Base-by-base conservation (phyloP, 2,329 filamentous ascomycete genomes). In the Byssothecium circinans region DNA sequence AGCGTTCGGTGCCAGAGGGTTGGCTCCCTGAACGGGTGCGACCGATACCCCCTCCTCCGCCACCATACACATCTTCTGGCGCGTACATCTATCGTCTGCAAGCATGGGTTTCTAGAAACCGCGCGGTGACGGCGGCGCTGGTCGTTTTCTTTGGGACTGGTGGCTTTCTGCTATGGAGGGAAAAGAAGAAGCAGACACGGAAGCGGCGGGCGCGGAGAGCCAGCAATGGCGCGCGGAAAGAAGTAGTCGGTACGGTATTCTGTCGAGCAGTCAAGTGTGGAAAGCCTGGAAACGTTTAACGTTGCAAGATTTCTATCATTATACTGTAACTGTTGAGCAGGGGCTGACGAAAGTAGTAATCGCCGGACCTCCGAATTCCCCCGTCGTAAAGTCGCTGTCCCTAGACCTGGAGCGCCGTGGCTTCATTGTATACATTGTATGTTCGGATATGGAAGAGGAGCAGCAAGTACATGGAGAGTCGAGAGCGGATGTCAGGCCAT, bases 351-450 rank as follows among this genome's bases (percentile, higher is more conserved):
- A 29, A 17, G 76, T 84, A 67, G 88, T 97, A 22, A 81, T 97
- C 53, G 91, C 91, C 18, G 92, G 92, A n/a, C 91, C 89, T 17
- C 88, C 90, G 2, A 83, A 86, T 41, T 85, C 95, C 61, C 88
- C 91, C 14, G 79, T 96, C 64, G 92, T 90, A 6, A 87, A 86
- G 62, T 90, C 89, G 10, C 77, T 97, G 44, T 85, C 90, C 2
- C 74, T 91, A 39, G 94, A 99, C 65, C 78, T 99, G 57, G 94
- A 97, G 74, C 81, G 91, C 50, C 84, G 91, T 55, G 94, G 94
- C 4, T 97, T 95, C 69, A 88, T 97, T 51, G 89, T 97, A 46
- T 99, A 91, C 69, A 79, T 99, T 50, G 88, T 95, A 1, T 92
- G 91, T 62, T 87, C 84, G 54, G 89, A 84, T n/a, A 75, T 85